phyloP scores from a whole-genome alignment of 139 green algal genomes.

The Cymbomonas tetramitiformis region DNA sequence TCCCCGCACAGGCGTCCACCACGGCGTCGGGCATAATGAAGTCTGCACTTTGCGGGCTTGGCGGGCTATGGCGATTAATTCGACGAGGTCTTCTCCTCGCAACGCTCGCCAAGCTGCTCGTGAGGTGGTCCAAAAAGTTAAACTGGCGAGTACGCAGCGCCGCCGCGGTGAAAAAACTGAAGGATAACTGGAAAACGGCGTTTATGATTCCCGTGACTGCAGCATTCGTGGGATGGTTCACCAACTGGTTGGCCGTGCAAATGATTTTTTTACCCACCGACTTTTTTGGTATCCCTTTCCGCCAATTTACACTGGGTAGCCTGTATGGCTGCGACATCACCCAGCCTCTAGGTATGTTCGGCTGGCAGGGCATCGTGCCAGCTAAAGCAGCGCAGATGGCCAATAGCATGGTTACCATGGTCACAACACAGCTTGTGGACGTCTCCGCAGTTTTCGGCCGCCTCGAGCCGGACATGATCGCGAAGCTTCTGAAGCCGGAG shows the following conservation, averaged over 20 bases:
- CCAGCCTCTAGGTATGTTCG: slow-evolving; percentile 12
- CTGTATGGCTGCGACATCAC: slow-evolving; percentile 17
- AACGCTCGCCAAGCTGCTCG: too few species aligned
- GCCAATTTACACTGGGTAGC: slow-evolving; percentile 1
- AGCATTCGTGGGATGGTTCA: slow-evolving; percentile 21
- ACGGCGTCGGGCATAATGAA: too few species aligned
- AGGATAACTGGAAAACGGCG: background rate
- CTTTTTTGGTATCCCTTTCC: slow-evolving; percentile 7
- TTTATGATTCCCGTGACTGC: slow-evolving; percentile 22
- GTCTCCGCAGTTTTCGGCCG: slow-evolving; percentile 13
- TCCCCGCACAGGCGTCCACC: too few species aligned
- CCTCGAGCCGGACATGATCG: slow-evolving; percentile 10
- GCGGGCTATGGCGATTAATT: too few species aligned
- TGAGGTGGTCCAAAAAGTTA: too few species aligned
- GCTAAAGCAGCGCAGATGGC: slow-evolving; percentile 25
- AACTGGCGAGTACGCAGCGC: too few species aligned
- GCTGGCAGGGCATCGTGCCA: slow-evolving; percentile 29
- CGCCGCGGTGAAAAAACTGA: slow-evolving; percentile 1
- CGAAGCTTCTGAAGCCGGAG: slow-evolving; percentile 1
- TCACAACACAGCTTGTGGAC: slow-evolving; percentile 25
- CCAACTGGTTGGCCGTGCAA: slow-evolving; percentile 26
- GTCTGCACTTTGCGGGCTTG: too few species aligned
- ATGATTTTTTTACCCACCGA: slow-evolving; percentile 26
- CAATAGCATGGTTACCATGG: slow-evolving; percentile 23
- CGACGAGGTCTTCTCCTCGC: too few species aligned